phyloP scores from a whole-genome alignment of 495 filamentous ascomycete genomes.

The Penicillium fimorum region DNA sequence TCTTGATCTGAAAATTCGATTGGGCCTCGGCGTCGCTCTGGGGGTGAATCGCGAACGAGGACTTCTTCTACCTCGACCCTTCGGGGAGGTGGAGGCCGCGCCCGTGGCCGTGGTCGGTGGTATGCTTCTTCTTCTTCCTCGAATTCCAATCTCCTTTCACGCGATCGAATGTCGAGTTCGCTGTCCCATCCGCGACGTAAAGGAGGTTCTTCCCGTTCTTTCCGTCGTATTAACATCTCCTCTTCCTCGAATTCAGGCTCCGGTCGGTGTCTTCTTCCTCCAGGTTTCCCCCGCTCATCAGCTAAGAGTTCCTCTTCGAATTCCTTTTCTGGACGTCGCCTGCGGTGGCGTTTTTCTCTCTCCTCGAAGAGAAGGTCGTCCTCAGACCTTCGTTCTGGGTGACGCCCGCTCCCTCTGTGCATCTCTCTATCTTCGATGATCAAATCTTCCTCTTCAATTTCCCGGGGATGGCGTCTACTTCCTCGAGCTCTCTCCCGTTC shows the following conservation, averaged over 20 bases:
- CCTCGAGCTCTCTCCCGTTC: slow-evolving; percentile 8
- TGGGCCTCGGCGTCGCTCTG: not conserved
- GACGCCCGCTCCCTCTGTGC: slow-evolving; percentile 8
- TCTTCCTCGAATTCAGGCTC: slow-evolving; percentile 25
- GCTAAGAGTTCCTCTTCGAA: not conserved
- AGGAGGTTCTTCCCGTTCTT: slow-evolving; percentile 16
- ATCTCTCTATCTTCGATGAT: slow-evolving; percentile 16
- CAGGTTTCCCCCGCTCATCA: not conserved
- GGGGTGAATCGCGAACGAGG: not conserved
- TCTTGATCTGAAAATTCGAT: slow-evolving; percentile 1
- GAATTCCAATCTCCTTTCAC: slow-evolving; percentile 19
- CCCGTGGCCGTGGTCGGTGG: slow-evolving; percentile 13
- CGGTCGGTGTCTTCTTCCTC: not conserved
- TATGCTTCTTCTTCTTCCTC: slow-evolving; percentile 26
- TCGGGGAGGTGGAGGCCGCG: slow-evolving; percentile 12
- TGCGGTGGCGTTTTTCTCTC: slow-evolving; percentile 24
- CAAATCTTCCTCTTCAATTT: slow-evolving; percentile 31
- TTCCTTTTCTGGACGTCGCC: slow-evolving; percentile 2
- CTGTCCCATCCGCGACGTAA: slow-evolving; percentile 22
- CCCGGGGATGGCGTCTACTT: slow-evolving; percentile 17
- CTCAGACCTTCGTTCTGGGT: slow-evolving; percentile 29
- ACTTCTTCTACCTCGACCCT: slow-evolving; percentile 16
- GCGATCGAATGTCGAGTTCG: slow-evolving; percentile 31
- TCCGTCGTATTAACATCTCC: slow-evolving; percentile 24
- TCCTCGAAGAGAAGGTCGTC: slow-evolving; percentile 33